A percentile compares a stretch with the other conserved stretches of the same genome.
phyloP scores from a whole-genome alignment of 2,329 filamentous ascomycete species.

The Davidsoniella eucalypti region DNA sequence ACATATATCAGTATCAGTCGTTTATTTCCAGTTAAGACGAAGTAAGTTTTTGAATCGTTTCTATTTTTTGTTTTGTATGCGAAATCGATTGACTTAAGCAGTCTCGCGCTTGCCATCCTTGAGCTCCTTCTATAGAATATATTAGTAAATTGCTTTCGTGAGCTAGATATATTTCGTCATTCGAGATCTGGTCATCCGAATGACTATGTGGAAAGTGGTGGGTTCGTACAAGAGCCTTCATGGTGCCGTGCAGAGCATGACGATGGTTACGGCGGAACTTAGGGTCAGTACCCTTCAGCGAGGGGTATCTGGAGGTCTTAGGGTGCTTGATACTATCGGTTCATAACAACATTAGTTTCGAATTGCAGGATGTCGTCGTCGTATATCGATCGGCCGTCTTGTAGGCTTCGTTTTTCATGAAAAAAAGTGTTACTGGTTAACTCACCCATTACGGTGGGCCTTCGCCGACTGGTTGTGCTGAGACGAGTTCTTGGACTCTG shows the following conservation, averaged over 20 bases:
- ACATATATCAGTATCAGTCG: too few species aligned
- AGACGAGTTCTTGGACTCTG: constrained; percentile 99
- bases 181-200: not conserved
- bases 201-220: not conserved
- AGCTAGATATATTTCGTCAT: not conserved
- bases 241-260: constrained; percentile 98
- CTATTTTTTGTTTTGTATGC: constrained; percentile 13
- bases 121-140: constrained; percentile 65
- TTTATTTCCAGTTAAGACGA: not conserved
- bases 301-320: constrained; percentile 97
- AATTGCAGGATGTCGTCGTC: not conserved
- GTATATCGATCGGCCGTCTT: not conserved
- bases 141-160: constrained; percentile 19
- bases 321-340: constrained; percentile 95
- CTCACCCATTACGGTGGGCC: constrained; percentile 94
- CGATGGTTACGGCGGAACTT: constrained; percentile 99
- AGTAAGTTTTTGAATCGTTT: constrained; percentile 12
- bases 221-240: constrained; percentile 79
- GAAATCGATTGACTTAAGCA: constrained; percentile 38
- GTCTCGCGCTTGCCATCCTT: constrained; percentile 88
- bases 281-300: constrained; percentile 94
- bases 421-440: not conserved
- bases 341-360: not conserved
- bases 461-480: constrained; percentile 98
- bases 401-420: not conserved